Conservation (phyloP, 2,329 filamentous ascomycete genomes). For the Aotearoamyces nothofagi region DNA sequence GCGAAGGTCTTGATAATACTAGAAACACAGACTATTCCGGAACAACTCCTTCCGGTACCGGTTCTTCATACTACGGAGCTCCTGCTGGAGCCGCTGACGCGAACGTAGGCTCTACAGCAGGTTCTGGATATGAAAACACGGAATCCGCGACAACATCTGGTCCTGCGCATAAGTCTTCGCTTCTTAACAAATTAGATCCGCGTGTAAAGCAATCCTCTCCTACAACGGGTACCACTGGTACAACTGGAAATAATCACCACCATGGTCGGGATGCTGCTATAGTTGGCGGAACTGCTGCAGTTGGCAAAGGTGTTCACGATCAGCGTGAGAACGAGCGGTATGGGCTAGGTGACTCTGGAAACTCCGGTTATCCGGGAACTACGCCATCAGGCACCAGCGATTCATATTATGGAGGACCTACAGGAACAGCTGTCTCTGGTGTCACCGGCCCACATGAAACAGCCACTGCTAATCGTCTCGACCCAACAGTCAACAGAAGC, state of each 20-base stretch:
- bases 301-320: not conserved
- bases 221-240: slow-evolving; percentile 14
- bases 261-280: not conserved
- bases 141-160: slow-evolving; percentile 24
- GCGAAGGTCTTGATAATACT: too few relatives aligned
- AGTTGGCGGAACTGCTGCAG: not conserved
- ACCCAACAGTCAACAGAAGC: slow-evolving; percentile 10
- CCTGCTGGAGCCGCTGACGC: too few relatives aligned
- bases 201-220: slow-evolving; percentile 22
- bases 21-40: too few relatives aligned
- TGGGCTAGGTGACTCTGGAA: too few relatives aligned
- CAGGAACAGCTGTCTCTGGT: slow-evolving; percentile 3
- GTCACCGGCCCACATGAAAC: slow-evolving; percentile 11
- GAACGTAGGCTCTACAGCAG: slow-evolving; percentile 2
- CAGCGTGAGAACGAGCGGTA: not conserved
- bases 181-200: slow-evolving; percentile 36
- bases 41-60: too few relatives aligned
- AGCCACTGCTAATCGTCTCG: slow-evolving; percentile 14
- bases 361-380: slow-evolving; percentile 1
- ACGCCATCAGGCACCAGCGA: not conserved
- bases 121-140: not conserved
- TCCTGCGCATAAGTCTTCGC: slow-evolving; percentile 31
- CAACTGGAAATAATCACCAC: slow-evolving; percentile 1
- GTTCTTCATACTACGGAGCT: too few relatives aligned
- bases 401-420: slow-evolving; percentile 1